Evolutionary conservation across 495 filamentous ascomycete genomes (phyloP), one percentile per base, ranked within the genome.

Genomic region (Tuber melanosporum): DNA sequence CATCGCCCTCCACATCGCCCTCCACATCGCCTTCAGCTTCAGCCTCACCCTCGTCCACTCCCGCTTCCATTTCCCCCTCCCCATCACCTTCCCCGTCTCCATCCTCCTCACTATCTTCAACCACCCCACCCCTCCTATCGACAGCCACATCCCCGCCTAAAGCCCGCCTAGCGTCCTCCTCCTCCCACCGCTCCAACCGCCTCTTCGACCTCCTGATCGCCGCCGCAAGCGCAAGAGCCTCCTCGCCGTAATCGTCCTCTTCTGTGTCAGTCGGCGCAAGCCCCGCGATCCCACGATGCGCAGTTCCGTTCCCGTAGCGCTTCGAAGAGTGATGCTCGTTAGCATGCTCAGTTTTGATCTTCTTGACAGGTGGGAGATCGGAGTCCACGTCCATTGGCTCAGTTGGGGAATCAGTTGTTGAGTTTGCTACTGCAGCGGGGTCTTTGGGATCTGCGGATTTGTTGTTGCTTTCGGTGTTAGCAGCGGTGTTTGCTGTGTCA

Each of bases 171-270:
- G 84, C 89, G 49, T 87, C 86, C 46, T 88, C 86, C 70, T 84
- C 85, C 71, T 91, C 89, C 92, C 92, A 94, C 41, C 93, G 89
- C 75, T 89, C 86, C n/a, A 97, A 87, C 74, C 93, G 87, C 39
- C 93, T 87, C 17, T 87, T 84, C 1, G 89, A 88, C 73, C 94
- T 89, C 71, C 93, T 87, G 19, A 95, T 84, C 6, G 92, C 89
- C 20, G 92, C 91, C 46, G 91, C 87, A 77, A 90, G 93, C n/a
- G 90, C 88, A 47, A 87, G 86, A 36, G 91, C 88, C 81, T 93
- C 91, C 82, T 95, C 93, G 71, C 93, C 93, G 82, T 89, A 95
- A 82, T 95, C 93, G 73, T 91, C 89, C 36, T 90, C 87, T 75
- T 89, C 89, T 14, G 86, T 84, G n/a, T 87, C 86, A 7, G 91